Evolutionary conservation across 495 filamentous ascomycete species (phyloP).

Genomic region (Pseudomonodictys pantanalensis): DNA sequence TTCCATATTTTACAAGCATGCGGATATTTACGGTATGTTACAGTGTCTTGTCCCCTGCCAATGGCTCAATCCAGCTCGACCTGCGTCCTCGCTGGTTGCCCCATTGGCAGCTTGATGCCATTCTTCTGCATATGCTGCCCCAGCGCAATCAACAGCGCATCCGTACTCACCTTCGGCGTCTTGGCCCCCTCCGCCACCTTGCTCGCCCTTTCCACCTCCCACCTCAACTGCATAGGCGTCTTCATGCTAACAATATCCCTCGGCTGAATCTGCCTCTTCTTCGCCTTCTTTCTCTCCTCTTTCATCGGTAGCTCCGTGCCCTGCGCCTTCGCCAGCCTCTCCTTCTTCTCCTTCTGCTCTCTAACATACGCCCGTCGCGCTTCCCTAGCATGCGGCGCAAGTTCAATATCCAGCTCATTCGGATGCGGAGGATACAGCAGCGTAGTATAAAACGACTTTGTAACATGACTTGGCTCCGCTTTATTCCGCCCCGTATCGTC

Average conservation of each 20-base stretch:
- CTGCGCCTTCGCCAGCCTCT: conserved; percentile 52
- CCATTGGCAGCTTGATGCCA: background rate
- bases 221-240: conserved; percentile 53
- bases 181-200: conserved; percentile 23
- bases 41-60: background rate
- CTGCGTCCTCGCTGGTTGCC: background rate
- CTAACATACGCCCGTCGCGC: too few species aligned
- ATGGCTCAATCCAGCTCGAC: background rate
- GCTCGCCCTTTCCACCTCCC: conserved; percentile 41
- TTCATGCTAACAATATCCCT: conserved; percentile 39
- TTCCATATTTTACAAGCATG: background rate
- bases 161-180: background rate
- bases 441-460: too few species aligned
- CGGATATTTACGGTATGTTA: conserved; percentile 6
- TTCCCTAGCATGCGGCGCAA: too few species aligned
- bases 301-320: conserved; percentile 56
- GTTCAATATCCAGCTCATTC: too few species aligned
- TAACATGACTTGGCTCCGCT: too few species aligned
- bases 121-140: conserved; percentile 8
- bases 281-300: conserved; percentile 53
- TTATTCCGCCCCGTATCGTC: too few species aligned
- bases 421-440: too few species aligned
- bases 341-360: background rate
- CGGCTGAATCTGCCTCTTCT: conserved; percentile 17
- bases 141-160: conserved; percentile 1